Percentiles rank a stretch among this genome's conserved stretches.
Conservation (phyloP, 768 basidiomycete genomes). For the Termitomyces sp. region DNA sequence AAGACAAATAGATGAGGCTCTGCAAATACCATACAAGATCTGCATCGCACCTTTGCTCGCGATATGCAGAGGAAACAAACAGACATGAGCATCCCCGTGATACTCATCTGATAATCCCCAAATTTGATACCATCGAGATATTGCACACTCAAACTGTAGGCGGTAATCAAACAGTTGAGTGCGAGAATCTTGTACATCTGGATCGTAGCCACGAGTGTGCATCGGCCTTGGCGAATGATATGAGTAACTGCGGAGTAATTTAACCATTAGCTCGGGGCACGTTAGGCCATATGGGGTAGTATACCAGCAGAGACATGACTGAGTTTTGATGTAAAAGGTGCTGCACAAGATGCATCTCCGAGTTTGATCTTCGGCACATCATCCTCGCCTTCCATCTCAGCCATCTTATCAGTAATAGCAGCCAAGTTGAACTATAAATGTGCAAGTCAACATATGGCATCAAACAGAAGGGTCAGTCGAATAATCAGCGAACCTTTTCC, state of each 20-base stretch:
- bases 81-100: conserved; percentile 96
- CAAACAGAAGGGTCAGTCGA: background rate
- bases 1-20: background rate
- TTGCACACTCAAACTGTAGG: conserved; percentile 96
- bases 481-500: conserved; percentile 63
- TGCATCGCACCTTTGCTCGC: conserved; percentile 74
- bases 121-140: conserved; percentile 99
- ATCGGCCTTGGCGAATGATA: conserved; percentile 76
- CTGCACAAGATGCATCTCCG: conserved; percentile 98
- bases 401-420: conserved; percentile 76
- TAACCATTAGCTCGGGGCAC: conserved; percentile 19
- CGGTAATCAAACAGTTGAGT: conserved; percentile 95
- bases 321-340: conserved; percentile 97
- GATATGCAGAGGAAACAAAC: conserved; percentile 99
- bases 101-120: conserved; percentile 97
- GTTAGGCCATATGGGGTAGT: conserved; percentile 18
- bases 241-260: conserved; percentile 42
- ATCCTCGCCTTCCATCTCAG: conserved; percentile 91
- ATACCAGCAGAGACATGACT: conserved; percentile 94
- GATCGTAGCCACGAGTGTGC: conserved; percentile 96
- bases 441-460: background rate
- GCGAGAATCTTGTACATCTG: conserved; percentile 99
- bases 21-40: background rate
- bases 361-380: conserved; percentile 98
- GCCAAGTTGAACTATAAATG: conserved; percentile 62